A percentile compares a stretch with the other conserved stretches of the same genome.
phyloP scores from a whole-genome alignment of 495 filamentous ascomycete genomes.

The Apiosordaria backusii region DNA sequence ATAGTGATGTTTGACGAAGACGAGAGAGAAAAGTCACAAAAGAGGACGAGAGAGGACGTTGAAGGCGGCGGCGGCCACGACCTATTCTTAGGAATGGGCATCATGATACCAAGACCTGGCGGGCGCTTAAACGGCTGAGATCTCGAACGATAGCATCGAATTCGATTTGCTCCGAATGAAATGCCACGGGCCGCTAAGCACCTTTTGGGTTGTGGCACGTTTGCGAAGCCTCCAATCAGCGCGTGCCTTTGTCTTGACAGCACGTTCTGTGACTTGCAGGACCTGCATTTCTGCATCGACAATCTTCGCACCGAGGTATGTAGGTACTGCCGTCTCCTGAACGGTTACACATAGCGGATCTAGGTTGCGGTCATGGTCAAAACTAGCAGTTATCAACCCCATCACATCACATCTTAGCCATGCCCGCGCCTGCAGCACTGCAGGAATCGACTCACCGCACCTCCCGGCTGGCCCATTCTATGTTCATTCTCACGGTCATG shows the following conservation, averaged over 20 bases:
- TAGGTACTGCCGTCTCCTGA: not conserved
- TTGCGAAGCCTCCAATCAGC: not conserved
- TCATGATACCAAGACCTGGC: conserved; percentile 13
- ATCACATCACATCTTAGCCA: conserved; percentile 13
- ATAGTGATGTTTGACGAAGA: not conserved
- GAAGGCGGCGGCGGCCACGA: conserved; percentile 1
- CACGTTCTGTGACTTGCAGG: not conserved
- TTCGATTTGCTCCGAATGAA: conserved; percentile 9
- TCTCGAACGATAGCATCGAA: conserved; percentile 4
- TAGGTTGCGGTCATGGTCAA: not conserved
- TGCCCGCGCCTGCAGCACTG: not conserved
- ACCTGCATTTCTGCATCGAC: conserved; percentile 10
- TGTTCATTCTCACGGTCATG: no score
- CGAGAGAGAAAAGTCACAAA: not conserved
- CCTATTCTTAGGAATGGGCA: not conserved
- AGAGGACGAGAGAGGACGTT: not conserved
- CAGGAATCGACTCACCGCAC: not conserved
- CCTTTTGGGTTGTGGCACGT: conserved; percentile 9
- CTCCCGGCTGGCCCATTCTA: not conserved
- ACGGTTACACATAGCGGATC: not conserved
- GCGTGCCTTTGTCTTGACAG: not conserved
- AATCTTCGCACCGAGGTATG: not conserved
- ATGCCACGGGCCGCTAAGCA: conserved; percentile 15
- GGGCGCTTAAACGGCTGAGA: conserved; percentile 21
- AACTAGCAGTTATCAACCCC: not conserved